These are phyloP conservation scores for Malassezia restricta DNA, from an alignment of 1,284 basidiomycete species.

Conservation along the genomic window DNA sequence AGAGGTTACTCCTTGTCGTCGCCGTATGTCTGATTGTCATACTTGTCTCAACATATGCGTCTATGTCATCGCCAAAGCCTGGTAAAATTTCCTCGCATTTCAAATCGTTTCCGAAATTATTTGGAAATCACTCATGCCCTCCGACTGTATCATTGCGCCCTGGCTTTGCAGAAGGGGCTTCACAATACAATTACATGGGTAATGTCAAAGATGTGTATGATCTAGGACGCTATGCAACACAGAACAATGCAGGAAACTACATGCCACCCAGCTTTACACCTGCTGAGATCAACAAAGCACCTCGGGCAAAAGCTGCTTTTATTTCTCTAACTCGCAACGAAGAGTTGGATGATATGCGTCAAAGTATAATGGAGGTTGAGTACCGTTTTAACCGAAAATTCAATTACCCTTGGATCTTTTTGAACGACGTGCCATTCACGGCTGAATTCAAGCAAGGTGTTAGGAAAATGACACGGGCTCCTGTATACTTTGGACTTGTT, in stretches of 20 bases:
- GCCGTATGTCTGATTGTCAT: slow-evolving; percentile 7
- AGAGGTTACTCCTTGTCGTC: slow-evolving; percentile 11
- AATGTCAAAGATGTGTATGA: slow-evolving; percentile 27
- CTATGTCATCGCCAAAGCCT: slow-evolving; percentile 8
- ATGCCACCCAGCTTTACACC: slow-evolving; percentile 39
- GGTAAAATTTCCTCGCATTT: slow-evolving; percentile 5
- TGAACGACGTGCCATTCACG: slow-evolving; percentile 46
- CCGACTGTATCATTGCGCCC: not conserved
- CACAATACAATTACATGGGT: slow-evolving; percentile 1
- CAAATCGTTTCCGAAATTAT: slow-evolving; percentile 1
- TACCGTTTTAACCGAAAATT: slow-evolving; percentile 42
- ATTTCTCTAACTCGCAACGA: slow-evolving; percentile 42
- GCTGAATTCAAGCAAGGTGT: slow-evolving; percentile 46
- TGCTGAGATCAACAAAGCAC: slow-evolving; percentile 29
- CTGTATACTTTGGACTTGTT: slow-evolving; percentile 61
- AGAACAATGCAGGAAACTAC: slow-evolving; percentile 36
- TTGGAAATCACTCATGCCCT: slow-evolving; percentile 3
- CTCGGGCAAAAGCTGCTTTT: slow-evolving; percentile 44
- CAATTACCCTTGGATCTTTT: slow-evolving; percentile 47
- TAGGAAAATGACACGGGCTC: slow-evolving; percentile 33
- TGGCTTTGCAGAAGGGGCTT: not conserved
- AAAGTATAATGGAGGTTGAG: slow-evolving; percentile 28
- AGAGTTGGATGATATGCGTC: slow-evolving; percentile 38
- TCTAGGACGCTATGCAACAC: slow-evolving; percentile 27
- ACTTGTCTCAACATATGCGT: slow-evolving; percentile 9